Evolutionary conservation across 176 grass and related monocot species (phyloP).

Genomic region (Oryza brachyantha): DNA sequence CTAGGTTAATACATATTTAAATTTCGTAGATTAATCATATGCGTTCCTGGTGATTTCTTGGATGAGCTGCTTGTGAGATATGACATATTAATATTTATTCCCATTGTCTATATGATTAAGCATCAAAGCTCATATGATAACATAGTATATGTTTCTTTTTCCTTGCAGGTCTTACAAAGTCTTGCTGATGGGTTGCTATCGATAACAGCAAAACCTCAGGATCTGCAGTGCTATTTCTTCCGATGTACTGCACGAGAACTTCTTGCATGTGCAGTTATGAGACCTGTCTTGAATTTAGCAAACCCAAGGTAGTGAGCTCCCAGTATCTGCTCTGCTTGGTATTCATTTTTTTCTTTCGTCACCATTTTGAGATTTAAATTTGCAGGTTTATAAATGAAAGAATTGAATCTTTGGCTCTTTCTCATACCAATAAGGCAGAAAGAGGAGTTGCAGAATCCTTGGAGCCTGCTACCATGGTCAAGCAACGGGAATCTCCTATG

Average conservation of each 20-base stretch:
- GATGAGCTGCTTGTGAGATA: slow-evolving; percentile 4
- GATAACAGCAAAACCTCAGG: slow-evolving; percentile 64
- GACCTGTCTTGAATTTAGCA: slow-evolving; percentile 79
- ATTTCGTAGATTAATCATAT: slow-evolving; percentile 4
- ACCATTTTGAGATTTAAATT: slow-evolving; percentile 33
- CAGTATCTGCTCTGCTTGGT: slow-evolving; percentile 15
- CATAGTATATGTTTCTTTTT: slow-evolving; percentile 19
- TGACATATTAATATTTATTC: not conserved
- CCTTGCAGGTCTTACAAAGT: slow-evolving; percentile 71
- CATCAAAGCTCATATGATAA: slow-evolving; percentile 14
- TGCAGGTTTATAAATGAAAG: slow-evolving; percentile 99
- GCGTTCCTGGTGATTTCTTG: not conserved
- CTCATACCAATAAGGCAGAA: slow-evolving; percentile 52
- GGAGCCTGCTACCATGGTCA: slow-evolving; percentile 44
- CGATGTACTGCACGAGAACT: slow-evolving; percentile 72
- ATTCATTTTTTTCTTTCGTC: slow-evolving; percentile 1
- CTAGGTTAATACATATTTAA: slow-evolving; percentile 22
- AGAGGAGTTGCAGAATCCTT: slow-evolving; percentile 50
- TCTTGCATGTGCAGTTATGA: slow-evolving; percentile 87
- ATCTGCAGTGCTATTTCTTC: slow-evolving; percentile 86
- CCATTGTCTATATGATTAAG: slow-evolving; percentile 3
- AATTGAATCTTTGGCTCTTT: slow-evolving; percentile 79
- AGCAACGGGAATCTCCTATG: slow-evolving; percentile 54
- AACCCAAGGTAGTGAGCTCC: slow-evolving; percentile 76
- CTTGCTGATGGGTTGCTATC: slow-evolving; percentile 72